Percentiles rank a stretch among this genome's conserved stretches.
Evolutionary conservation across 768 basidiomycete genomes (phyloP).

Genomic region (Boletus edulis): DNA sequence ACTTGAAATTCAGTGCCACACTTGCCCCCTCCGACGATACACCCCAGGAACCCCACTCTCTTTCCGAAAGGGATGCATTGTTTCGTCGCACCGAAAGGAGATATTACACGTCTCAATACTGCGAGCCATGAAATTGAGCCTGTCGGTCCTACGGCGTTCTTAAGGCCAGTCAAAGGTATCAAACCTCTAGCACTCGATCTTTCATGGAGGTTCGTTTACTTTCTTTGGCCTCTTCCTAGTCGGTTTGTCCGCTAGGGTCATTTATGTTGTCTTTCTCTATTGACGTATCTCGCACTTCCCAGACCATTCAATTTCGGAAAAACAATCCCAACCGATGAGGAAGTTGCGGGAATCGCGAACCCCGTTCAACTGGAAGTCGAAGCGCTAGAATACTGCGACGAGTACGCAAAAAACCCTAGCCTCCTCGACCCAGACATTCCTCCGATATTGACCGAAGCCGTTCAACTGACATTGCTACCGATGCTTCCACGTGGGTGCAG

Average conservation of each 20-base stretch:
- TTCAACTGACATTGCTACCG: conserved; percentile 1
- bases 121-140: neutral
- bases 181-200: conserved; percentile 57
- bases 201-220: conserved; percentile 59
- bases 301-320: conserved; percentile 50
- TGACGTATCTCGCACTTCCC: conserved; percentile 4
- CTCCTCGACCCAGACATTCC: conserved; percentile 10
- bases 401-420: conserved; percentile 4
- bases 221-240: neutral
- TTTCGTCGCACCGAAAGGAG: conserved; percentile 26
- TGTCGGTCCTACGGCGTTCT: conserved; percentile 15
- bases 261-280: neutral
- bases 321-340: conserved; percentile 31
- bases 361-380: conserved; percentile 15
- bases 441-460: conserved; percentile 10
- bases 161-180: conserved; percentile 58
- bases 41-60: conserved; percentile 32
- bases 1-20: conserved; percentile 47
- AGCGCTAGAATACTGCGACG: conserved; percentile 12
- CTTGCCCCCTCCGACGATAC: conserved; percentile 52
- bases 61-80: conserved; percentile 32
- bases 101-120: neutral
- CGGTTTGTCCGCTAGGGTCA: neutral
- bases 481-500: conserved; percentile 18
- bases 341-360: conserved; percentile 21